Evolutionary conservation across 1,284 basidiomycete genomes (phyloP).

Genomic region (Lignosus rhinocerotis): DNA sequence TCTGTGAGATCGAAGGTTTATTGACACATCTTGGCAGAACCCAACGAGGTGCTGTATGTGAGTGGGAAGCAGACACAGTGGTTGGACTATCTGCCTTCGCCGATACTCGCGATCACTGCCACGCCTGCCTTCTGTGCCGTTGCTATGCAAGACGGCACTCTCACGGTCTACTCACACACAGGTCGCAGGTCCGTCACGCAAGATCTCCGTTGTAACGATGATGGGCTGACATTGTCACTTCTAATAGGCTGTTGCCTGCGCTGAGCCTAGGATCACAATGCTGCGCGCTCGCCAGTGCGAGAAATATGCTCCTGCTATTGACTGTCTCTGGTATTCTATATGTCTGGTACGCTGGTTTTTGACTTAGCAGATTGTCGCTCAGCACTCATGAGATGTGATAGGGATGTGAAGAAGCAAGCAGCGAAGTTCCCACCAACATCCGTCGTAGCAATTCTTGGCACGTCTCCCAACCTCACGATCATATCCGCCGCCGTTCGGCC

Average conservation of each 20-base stretch:
- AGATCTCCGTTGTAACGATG: slow-evolving; percentile 18
- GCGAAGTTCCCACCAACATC: slow-evolving; percentile 68
- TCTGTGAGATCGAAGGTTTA: not conserved
- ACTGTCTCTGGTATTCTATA: slow-evolving; percentile 71
- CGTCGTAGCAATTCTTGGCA: slow-evolving; percentile 57
- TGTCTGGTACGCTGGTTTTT: slow-evolving; percentile 60
- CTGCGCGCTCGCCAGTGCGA: slow-evolving; percentile 66
- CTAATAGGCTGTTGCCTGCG: slow-evolving; percentile 67
- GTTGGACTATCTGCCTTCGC: slow-evolving; percentile 83
- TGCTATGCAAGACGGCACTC: slow-evolving; percentile 72
- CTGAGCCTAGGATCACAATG: slow-evolving; percentile 73
- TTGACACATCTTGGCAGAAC: slow-evolving; percentile 37
- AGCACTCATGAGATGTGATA: slow-evolving; percentile 30
- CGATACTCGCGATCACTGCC: slow-evolving; percentile 65
- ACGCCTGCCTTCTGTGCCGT: slow-evolving; percentile 74
- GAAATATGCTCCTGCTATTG: slow-evolving; percentile 67
- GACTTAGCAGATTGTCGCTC: not conserved
- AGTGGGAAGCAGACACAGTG: slow-evolving; percentile 74
- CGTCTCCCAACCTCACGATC: slow-evolving; percentile 55
- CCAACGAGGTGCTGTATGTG: slow-evolving; percentile 69
- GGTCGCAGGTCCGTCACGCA: slow-evolving; percentile 63
- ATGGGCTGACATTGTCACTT: slow-evolving; percentile 1
- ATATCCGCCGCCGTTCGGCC: slow-evolving; percentile 65
- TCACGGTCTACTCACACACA: slow-evolving; percentile 78
- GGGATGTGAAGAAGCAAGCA: slow-evolving; percentile 70